Base-by-base conservation (phyloP, 129 eudicot genomes). In the Deinandra increscens region DNA sequence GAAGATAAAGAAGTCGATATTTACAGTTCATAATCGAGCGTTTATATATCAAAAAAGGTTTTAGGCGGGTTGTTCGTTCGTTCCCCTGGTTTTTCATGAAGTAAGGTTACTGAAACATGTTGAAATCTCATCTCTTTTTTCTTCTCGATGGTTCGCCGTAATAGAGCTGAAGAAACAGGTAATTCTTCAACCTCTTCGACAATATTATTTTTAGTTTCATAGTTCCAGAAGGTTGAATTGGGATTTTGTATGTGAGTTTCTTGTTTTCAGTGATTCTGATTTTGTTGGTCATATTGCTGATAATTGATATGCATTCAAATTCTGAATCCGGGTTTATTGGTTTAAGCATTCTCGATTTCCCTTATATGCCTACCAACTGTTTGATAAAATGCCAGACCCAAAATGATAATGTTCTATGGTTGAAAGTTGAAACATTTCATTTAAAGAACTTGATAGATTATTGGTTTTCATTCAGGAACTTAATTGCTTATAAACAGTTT, bases 91-190 rank as follows among this genome's bases (percentile, higher is more conserved):
- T 13, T 73, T 50, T 14, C 38, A 51, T 37, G 42, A 39, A 74
- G 38, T 53, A 48, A 73, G 31, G 50, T 60, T 44, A 45, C 68
- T 60, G 14, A 31, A 31, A 49, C 64, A 22, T 31, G 78, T 63
- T 36, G 13, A 22, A 54, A 43, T 66, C 31, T 66, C 48, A 42
- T 12, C 4, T 36, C n/a, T 13, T 29, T 43, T 12, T 13, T 72
- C 29, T n/a, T 43, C 72, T 74, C 18, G 15, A 75, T 75, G 73
- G 67, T 75, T 66, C 67, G 73, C 45, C 55, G 63, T 37, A 45
- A 46, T 7, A 46, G 55, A 48, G 51, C 44, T 58, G 75, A 15
- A 0, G 64, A 76, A 76, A 68, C 80, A 60, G 75, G 80, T 76
- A 60, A 34, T 38, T 20, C 31, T 4, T 20, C 11, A 36, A 55